phyloP scores from a whole-genome alignment of 176 grass and related monocot genomes.

The Luzula sylvatica region DNA sequence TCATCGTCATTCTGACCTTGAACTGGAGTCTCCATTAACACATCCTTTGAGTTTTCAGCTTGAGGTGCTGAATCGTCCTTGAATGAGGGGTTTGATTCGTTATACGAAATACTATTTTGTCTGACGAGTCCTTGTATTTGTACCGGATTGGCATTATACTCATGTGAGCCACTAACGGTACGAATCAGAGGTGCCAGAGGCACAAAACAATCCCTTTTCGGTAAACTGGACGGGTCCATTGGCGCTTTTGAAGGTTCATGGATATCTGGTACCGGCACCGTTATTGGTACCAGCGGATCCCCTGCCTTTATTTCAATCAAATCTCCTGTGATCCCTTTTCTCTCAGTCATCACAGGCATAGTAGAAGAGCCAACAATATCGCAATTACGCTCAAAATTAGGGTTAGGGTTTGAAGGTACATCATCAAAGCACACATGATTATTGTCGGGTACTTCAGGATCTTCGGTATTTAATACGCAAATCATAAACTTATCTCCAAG shows the following conservation, averaged over 20 bases:
- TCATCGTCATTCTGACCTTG: conserved; percentile 7
- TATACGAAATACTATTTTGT: conserved; percentile 16
- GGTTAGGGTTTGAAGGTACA: conserved; percentile 9
- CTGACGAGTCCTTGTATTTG: conserved; percentile 1
- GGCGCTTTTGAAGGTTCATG: conserved; percentile 1
- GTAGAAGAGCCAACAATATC: not conserved
- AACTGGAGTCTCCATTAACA: conserved; percentile 4
- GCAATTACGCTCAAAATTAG: conserved; percentile 2
- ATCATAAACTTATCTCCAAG: conserved; percentile 2
- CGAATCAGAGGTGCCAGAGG: not conserved
- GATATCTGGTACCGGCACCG: not conserved
- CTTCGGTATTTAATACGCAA: conserved; percentile 16
- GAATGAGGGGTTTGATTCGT: conserved; percentile 4
- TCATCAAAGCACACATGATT: not conserved
- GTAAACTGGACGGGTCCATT: conserved; percentile 1
- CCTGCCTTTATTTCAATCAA: conserved; percentile 14
- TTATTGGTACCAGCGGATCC: not conserved
- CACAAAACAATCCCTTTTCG: conserved; percentile 3
- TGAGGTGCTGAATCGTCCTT: conserved; percentile 3
- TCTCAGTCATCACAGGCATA: not conserved
- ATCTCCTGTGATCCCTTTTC: conserved; percentile 6
- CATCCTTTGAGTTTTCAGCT: conserved; percentile 3
- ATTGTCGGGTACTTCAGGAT: conserved; percentile 16
- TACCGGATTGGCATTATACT: conserved; percentile 3
- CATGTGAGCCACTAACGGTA: not conserved